These are phyloP conservation scores for Isabelozyma gotoi DNA, from an alignment of 805 yeast species.

Conservation along the genomic window DNA sequence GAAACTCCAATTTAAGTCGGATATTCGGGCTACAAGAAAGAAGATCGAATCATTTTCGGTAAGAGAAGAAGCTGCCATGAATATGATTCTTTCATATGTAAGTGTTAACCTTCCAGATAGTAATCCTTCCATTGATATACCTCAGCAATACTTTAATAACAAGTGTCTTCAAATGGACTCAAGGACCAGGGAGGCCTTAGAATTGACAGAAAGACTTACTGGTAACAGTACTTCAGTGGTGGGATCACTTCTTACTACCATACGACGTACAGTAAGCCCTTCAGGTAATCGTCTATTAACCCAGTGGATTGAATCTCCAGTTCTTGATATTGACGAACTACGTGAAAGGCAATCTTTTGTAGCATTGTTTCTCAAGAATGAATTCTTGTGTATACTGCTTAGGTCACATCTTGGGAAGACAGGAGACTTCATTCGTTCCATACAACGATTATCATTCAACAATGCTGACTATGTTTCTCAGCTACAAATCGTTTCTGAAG, in stretches of 20 bases:
- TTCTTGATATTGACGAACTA: conserved; percentile 58
- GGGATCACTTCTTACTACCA: conserved; percentile 71
- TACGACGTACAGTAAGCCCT: conserved; percentile 73
- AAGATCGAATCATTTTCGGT: conserved; percentile 27
- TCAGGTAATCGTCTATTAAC: conserved; percentile 80
- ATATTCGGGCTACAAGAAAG: conserved; percentile 35
- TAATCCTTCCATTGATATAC: conserved; percentile 62
- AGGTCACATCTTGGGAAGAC: conserved; percentile 41
- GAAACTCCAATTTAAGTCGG: conserved; percentile 31
- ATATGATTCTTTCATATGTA: conserved; percentile 61
- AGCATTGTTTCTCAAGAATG: conserved; percentile 23
- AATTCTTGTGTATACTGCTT: conserved; percentile 18
- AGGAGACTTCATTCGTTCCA: conserved; percentile 57
- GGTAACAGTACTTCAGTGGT: conserved; percentile 49
- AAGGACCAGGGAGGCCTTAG: conserved; percentile 74
- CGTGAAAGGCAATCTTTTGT: conserved; percentile 46
- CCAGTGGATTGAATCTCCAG: conserved; percentile 82
- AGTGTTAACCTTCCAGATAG: conserved; percentile 72
- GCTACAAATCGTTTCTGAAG: conserved; percentile 30
- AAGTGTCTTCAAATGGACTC: conserved; percentile 76
- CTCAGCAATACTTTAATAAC: conserved; percentile 53
- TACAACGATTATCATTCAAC: conserved; percentile 49
- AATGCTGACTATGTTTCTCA: conserved; percentile 33
- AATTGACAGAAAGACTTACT: conserved; percentile 55
- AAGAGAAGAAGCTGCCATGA: conserved; percentile 61